Evolutionary conservation across 495 filamentous ascomycete genomes (phyloP), one percentile per base, ranked within the genome.

Genomic region (Xylaria venustula): DNA sequence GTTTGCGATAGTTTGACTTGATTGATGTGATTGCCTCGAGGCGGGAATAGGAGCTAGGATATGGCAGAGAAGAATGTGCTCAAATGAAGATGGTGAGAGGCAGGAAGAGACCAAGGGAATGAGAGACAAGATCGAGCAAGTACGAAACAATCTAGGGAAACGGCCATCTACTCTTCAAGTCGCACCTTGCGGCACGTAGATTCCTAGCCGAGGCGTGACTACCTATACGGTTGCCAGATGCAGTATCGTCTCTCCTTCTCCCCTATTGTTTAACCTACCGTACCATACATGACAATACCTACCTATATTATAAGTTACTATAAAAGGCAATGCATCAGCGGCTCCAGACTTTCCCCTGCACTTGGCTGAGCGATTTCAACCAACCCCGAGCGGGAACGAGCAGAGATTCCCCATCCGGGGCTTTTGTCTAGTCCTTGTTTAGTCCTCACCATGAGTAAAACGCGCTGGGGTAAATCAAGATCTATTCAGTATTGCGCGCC

Each of bases 111-210:
- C 17, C n/a, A 17, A 45, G 3, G 19, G 14, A 22, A 45, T 15
- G 17, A 19, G 19, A 22, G 42, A 45, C 3, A 22, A 45, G 19
- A 15, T 7, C 37, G 15, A 40, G 37, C 37, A 40, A 15, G 37
- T 15, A 53, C 11, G 34, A 54, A 54, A 54, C 51, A 54, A 42
- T 30, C 14, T n/a, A n/a, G 23, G 23, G 51, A 54, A 54, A 54
- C 51, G 28, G 37, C 34, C 19, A 28, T 23, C 37, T 45, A 28
- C 17, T 45, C 36, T 55, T 45, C n/a, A 45, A 23, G 37, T 32
- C 14, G 37, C 25, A 14, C 52, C n/a, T 44, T 42, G 3, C 50
- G 11, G 4, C 0, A 14, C 22, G 17, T 7, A 40, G 6, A 11
- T 11, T 15, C 37, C 37, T 40, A 40, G 7, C 3, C 15, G 15